Percentiles rank a stretch among this genome's conserved stretches.
These are phyloP conservation scores for Oxytropis ochrocephala DNA, from an alignment of 306 rosid genomes.

Conservation along the genomic window DNA sequence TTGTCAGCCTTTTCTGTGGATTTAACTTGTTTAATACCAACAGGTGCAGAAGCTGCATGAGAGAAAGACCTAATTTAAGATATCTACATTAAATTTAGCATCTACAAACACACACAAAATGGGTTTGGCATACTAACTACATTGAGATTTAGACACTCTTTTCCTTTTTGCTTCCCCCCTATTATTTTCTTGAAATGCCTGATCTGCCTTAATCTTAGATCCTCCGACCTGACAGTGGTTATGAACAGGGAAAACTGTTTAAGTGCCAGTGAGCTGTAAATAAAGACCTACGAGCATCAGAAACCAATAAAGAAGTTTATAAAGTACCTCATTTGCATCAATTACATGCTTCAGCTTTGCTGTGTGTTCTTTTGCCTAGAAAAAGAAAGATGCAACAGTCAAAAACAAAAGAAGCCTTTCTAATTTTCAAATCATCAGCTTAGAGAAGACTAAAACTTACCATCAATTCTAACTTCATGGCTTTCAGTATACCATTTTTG, in stretches of 20 bases:
- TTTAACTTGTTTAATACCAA: constrained; percentile 29
- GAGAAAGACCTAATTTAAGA: constrained; percentile 18
- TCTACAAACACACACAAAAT: neutral
- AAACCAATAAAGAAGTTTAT: neutral
- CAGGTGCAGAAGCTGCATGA: constrained; percentile 53
- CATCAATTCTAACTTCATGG: constrained; percentile 39
- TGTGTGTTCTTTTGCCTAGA: constrained; percentile 27
- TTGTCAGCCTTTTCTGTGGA: constrained; percentile 26
- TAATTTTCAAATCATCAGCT: neutral
- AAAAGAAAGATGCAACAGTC: constrained; percentile 14
- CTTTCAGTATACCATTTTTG: constrained; percentile 56
- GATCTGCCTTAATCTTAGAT: constrained; percentile 24
- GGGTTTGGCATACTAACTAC: constrained; percentile 33
- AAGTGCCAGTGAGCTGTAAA: neutral
- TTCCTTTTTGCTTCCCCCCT: constrained; percentile 28
- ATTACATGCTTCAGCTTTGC: constrained; percentile 21
- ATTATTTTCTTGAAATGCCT: constrained; percentile 26
- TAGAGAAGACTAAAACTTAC: constrained; percentile 37
- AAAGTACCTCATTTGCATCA: constrained; percentile 33
- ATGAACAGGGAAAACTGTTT: constrained; percentile 1
- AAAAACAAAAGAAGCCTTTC: neutral
- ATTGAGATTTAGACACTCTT: constrained; percentile 38
- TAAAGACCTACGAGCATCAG: constrained; percentile 4
- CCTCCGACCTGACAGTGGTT: constrained; percentile 30
- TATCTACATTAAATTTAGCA: neutral